phyloP scores from a whole-genome alignment of 2,329 filamentous ascomycete species.

The Pseudonectria buxi region DNA sequence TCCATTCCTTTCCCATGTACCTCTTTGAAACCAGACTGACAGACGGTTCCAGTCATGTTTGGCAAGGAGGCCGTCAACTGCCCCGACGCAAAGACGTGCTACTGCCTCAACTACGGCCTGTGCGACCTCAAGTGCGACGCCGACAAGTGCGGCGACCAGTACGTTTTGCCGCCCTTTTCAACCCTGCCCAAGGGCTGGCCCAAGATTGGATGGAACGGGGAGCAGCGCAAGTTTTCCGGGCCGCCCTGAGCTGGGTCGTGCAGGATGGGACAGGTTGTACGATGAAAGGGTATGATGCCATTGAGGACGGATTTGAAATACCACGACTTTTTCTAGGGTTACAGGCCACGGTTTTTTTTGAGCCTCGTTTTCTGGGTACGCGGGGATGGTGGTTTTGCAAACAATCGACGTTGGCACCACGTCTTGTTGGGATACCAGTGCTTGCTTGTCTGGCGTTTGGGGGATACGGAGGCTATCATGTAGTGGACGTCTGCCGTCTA shows the following conservation, averaged over 20 bases:
- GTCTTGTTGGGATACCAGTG: no score
- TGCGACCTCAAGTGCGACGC: slow-evolving; percentile 41
- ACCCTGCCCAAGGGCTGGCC: slow-evolving; percentile 58
- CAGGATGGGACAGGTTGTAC: not conserved
- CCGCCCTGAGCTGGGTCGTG: slow-evolving; percentile 13
- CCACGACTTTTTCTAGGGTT: no score
- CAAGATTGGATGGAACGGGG: slow-evolving; percentile 20
- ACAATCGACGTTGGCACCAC: no score
- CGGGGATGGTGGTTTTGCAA: no score
- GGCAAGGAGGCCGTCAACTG: slow-evolving; percentile 53
- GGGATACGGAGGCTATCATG: no score
- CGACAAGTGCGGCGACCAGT: slow-evolving; percentile 48
- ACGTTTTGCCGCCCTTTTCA: slow-evolving; percentile 51
- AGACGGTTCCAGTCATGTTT: slow-evolving; percentile 43
- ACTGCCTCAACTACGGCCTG: slow-evolving; percentile 60
- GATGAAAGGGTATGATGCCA: not conserved
- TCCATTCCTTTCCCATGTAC: slow-evolving; percentile 7
- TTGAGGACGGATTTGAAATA: slow-evolving; percentile 6
- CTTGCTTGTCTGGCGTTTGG: no score
- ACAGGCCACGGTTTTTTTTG: no score
- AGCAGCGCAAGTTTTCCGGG: slow-evolving; percentile 20
- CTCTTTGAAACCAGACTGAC: slow-evolving; percentile 8
- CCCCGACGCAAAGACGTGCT: slow-evolving; percentile 54
- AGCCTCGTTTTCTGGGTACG: no score
- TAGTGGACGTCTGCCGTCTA: no score